Evolutionary conservation across 352 stramenopile genomes (phyloP).

Genomic region (Thraustotheca clavata): DNA sequence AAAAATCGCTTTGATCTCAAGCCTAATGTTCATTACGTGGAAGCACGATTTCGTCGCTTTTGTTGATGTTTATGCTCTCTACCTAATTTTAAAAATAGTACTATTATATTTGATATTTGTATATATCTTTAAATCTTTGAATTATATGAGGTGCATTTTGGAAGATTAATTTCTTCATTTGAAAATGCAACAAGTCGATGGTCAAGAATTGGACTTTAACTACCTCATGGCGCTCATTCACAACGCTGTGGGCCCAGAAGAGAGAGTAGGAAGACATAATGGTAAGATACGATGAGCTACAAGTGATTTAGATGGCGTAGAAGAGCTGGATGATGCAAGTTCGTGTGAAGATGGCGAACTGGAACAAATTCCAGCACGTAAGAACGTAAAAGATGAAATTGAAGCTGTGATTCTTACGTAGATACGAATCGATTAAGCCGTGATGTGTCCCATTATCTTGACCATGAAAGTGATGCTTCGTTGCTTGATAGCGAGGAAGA

Average conservation of each 20-base stretch:
- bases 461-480: too few relatives aligned
- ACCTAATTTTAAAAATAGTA: neutral
- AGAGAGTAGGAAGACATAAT: neutral
- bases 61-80: neutral
- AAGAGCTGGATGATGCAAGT: neutral
- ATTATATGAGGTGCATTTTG: neutral
- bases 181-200: neutral
- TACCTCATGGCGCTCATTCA: constrained; percentile 20
- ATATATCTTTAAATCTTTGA: neutral
- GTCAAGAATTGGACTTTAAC: constrained; percentile 14
- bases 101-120: neutral
- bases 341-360: constrained; percentile 20
- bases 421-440: neutral
- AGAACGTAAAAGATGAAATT: too few relatives aligned
- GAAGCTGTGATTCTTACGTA: neutral
- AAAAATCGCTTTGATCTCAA: constrained; percentile 20
- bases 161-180: neutral
- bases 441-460: constrained; percentile 2
- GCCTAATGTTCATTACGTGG: constrained; percentile 1
- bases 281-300: neutral
- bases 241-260: constrained; percentile 6
- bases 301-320: neutral
- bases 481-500: too few relatives aligned
- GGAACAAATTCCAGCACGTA: neutral
- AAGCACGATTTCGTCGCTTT: constrained; percentile 17